A percentile compares a stretch with the other conserved stretches of the same genome.
Conservation (phyloP, 1,139 yeast genomes). For the Nakaseomyces delphensis region DNA sequence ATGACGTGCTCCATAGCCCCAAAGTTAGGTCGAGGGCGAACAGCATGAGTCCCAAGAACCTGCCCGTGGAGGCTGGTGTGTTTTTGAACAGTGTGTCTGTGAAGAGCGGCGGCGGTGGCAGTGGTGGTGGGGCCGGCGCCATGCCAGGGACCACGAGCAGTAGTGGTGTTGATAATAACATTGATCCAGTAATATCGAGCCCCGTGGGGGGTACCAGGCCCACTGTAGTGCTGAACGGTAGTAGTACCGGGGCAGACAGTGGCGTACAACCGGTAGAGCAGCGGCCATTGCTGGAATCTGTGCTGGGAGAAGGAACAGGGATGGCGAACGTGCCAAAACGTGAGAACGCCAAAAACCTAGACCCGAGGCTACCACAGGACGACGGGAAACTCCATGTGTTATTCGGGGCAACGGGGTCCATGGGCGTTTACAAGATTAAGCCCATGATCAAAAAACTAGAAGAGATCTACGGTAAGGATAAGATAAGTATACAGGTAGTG, state of each 20-base stretch:
- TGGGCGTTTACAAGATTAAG: constrained; percentile 68
- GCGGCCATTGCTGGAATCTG: constrained; percentile 15
- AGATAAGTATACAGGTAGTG: constrained; percentile 69
- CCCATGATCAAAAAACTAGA: constrained; percentile 65
- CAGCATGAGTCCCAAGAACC: constrained; percentile 31
- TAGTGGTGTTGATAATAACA: background rate
- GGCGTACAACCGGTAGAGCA: background rate
- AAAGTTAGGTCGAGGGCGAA: constrained; percentile 32
- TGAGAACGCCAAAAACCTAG: constrained; percentile 50
- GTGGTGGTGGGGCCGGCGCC: constrained; percentile 6
- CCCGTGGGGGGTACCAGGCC: background rate
- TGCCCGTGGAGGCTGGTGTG: constrained; percentile 11
- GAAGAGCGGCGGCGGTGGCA: constrained; percentile 3
- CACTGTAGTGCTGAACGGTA: background rate
- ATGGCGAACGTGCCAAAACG: constrained; percentile 29
- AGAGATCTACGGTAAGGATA: constrained; percentile 65
- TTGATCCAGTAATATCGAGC: background rate
- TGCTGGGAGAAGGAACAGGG: constrained; percentile 18
- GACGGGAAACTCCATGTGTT: constrained; percentile 85
- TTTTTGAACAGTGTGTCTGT: constrained; percentile 3
- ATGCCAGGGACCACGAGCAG: background rate
- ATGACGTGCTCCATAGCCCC: constrained; percentile 50
- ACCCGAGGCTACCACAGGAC: constrained; percentile 78
- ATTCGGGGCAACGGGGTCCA: constrained; percentile 85
- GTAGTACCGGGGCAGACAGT: background rate